Base-by-base conservation (phyloP, 2,329 filamentous ascomycete species). In the Pleoardoris graminearum region DNA sequence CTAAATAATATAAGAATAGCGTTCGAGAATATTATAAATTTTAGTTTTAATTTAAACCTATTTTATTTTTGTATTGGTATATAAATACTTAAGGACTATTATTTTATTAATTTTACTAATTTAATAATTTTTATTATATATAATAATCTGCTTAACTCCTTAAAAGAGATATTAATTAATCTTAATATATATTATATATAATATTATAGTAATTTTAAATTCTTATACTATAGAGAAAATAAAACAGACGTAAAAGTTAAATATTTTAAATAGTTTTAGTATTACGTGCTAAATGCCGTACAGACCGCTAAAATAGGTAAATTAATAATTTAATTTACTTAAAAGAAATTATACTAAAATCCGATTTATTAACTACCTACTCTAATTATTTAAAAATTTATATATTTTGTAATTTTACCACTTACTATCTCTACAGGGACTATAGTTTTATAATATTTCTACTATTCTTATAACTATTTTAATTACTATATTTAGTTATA, bases 1-100 rank as follows among this genome's bases (percentile, higher is more conserved):
- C 25, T 57, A 38, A 27, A 57, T 37, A 37, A 59, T 59, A 39
- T 51, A 51, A 39, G 57, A 48, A 48, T 57, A 51, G 21, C 38
- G 22, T 30, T 54, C 54, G 27, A 59, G 50, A 23, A 53, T 32
- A 42, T 42, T 53, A 39, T 53, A 46, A 52, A 51, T 51, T 44
- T 50, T 37, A 22, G 35, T 41, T 43, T 55, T 42, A 37, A 53
- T 50, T 50, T 41, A 36, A 25, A 50, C 27, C 29, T 16, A 37
- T 37, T 50, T 48, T 48, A 55, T 53, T 39, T 50, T 45, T 36
- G 50, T 35, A 23, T 29, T 25, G 48, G 41, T 46, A 36, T 52
- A 27, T 12, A 16, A 52, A 49, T 41, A 58, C 48, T 58, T 58
- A 1, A 55, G 51, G 44, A 58, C 55, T 14, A 48, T 58, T 14